Conservation (phyloP, 148 eudicot species). For the Fallopia convolvulus region DNA sequence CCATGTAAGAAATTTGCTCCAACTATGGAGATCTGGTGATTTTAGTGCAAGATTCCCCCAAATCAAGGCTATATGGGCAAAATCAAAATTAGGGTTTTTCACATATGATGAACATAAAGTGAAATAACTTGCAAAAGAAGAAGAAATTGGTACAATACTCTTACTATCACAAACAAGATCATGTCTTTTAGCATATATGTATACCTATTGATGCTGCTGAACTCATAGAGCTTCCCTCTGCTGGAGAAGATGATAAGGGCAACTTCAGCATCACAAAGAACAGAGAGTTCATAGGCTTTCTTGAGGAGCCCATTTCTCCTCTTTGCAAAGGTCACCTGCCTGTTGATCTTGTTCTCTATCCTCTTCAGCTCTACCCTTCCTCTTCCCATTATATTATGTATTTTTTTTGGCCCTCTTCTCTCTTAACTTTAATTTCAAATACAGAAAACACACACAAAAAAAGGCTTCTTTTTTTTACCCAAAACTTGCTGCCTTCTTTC, state of each 20-base stretch:
- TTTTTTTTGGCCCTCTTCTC: not conserved
- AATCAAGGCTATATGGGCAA: not conserved
- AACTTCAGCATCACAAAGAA: slow-evolving; percentile 10
- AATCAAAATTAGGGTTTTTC: slow-evolving; percentile 6
- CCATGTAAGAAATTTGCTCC: not conserved
- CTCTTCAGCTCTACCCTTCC: slow-evolving; percentile 16
- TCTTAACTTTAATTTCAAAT: not conserved
- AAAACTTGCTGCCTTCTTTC: slow-evolving; percentile 8
- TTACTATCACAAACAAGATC: not conserved
- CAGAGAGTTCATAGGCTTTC: slow-evolving; percentile 17
- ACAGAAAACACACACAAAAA: not conserved
- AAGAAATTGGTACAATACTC: not conserved
- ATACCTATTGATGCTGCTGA: slow-evolving; percentile 13
- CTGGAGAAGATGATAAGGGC: slow-evolving; percentile 18
- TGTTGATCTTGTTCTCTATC: slow-evolving; percentile 19
- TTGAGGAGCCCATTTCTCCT: slow-evolving; percentile 16
- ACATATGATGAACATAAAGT: not conserved
- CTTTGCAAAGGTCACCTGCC: slow-evolving; percentile 13
- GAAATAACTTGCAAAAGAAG: not conserved
- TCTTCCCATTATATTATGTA: slow-evolving; percentile 10
- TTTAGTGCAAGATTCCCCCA: not conserved
- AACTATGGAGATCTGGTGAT: not conserved
- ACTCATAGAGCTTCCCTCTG: slow-evolving; percentile 17
- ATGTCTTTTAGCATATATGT: not conserved
- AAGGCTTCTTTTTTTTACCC: not conserved